Conservation (phyloP, 2,329 filamentous ascomycete genomes). For the Penicillium sp. region DNA sequence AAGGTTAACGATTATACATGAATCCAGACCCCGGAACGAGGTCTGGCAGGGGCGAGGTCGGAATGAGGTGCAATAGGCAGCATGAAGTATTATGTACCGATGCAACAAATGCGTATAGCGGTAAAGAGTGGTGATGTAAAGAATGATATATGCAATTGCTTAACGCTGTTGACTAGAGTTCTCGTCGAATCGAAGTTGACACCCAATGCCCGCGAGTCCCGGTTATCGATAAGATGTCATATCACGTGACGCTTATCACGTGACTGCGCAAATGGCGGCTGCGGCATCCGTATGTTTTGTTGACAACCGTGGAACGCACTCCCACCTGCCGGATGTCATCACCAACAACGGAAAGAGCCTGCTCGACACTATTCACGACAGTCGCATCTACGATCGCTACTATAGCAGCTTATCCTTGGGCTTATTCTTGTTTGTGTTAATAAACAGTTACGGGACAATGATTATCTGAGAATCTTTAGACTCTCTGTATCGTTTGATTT, state of each 20-base stretch:
- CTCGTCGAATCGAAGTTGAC: background rate
- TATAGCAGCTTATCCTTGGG: background rate
- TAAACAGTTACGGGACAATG: constrained; percentile 3
- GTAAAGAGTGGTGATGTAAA: background rate
- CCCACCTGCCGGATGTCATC: constrained; percentile 1
- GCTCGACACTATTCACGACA: background rate
- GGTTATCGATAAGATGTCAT: constrained; percentile 9
- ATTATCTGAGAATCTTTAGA: constrained; percentile 4
- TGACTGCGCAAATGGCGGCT: constrained; percentile 22
- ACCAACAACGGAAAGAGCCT: constrained; percentile 7
- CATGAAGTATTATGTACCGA: background rate
- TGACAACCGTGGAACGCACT: constrained; percentile 19
- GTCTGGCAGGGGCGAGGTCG: background rate
- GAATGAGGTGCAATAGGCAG: background rate
- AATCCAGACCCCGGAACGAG: background rate
- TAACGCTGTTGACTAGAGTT: background rate
- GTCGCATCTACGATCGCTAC: background rate
- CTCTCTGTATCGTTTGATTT: constrained; percentile 1
- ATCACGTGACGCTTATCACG: background rate
- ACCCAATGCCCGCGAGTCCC: background rate
- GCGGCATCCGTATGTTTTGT: constrained; percentile 36
- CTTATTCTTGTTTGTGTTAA: background rate
- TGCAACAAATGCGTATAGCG: background rate
- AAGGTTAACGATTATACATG: background rate
- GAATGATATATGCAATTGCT: background rate